Evolutionary conservation across 345 rosid species (phyloP).

Genomic region (Populus ilicifolia): DNA sequence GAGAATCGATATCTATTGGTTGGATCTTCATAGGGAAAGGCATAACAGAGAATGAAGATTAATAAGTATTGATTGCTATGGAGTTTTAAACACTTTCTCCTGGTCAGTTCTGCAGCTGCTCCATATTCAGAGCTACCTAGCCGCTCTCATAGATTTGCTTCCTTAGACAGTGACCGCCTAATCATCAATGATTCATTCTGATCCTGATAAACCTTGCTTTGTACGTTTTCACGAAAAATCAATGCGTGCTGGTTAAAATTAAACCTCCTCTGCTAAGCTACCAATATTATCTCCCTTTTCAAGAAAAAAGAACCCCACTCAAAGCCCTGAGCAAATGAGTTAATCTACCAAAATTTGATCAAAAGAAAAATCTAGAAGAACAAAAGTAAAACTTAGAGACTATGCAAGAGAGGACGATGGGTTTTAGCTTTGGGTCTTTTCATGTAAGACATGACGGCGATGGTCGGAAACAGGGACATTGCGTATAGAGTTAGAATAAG

Average conservation of each 20-base stretch:
- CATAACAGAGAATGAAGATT: not conserved
- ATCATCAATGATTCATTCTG: not conserved
- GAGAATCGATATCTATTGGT: slow-evolving; percentile 27
- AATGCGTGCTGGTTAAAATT: not conserved
- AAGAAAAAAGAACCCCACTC: not conserved
- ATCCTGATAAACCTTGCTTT: not conserved
- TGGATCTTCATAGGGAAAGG: slow-evolving; percentile 29
- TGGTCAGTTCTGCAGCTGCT: slow-evolving; percentile 12
- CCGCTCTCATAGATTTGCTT: slow-evolving; percentile 3
- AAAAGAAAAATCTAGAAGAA: not conserved
- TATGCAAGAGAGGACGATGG: not conserved
- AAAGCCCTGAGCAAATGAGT: not conserved
- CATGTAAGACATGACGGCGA: slow-evolving; percentile 69
- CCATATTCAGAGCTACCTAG: slow-evolving; percentile 2
- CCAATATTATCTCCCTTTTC: not conserved
- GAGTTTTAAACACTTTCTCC: not conserved
- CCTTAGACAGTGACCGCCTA: not conserved
- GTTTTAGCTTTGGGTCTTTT: slow-evolving; percentile 6
- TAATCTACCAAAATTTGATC: not conserved
- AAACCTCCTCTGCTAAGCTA: not conserved
- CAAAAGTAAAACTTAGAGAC: slow-evolving; percentile 5
- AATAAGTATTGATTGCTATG: not conserved
- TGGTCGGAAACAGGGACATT: slow-evolving; percentile 57
- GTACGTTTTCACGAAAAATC: not conserved
- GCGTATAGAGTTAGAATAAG: slow-evolving; percentile 22